A percentile compares a stretch with the other conserved stretches of the same genome.
These are phyloP conservation scores for Secale cereale DNA, from an alignment of 176 grass and related monocot species.

Conservation along the genomic window DNA sequence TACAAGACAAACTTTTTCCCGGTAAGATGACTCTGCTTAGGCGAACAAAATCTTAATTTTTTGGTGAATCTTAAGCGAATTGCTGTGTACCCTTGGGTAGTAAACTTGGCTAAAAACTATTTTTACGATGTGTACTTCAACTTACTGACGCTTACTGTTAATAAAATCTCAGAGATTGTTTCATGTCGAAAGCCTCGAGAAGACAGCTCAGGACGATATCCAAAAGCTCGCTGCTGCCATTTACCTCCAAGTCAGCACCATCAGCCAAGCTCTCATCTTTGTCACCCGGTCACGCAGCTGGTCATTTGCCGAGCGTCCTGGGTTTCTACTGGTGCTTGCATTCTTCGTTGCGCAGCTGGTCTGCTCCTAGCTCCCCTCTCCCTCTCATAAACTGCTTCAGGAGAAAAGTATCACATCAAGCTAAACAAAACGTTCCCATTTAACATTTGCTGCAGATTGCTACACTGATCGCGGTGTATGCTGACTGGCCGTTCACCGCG, in stretches of 20 bases:
- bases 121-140: neutral
- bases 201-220: constrained; percentile 62
- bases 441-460: constrained; percentile 55
- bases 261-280: constrained; percentile 76
- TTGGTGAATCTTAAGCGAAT: neutral
- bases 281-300: constrained; percentile 68
- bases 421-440: neutral
- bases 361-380: neutral
- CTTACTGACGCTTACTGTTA: neutral
- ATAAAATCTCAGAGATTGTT: constrained; percentile 42
- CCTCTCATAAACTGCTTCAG: neutral
- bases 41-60: neutral
- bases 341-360: constrained; percentile 70
- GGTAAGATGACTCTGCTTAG: constrained; percentile 13
- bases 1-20: constrained; percentile 73
- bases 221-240: constrained; percentile 61
- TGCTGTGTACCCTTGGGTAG: neutral
- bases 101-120: neutral
- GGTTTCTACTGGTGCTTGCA: constrained; percentile 49
- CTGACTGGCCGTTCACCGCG: constrained; percentile 67
- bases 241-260: constrained; percentile 75
- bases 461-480: constrained; percentile 79
- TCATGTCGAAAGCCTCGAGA: constrained; percentile 71
- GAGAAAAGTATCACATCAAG: neutral
- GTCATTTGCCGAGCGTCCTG: constrained; percentile 65